Evolutionary conservation across 768 basidiomycete species (phyloP).

Genomic region (Amanita thiersii): DNA sequence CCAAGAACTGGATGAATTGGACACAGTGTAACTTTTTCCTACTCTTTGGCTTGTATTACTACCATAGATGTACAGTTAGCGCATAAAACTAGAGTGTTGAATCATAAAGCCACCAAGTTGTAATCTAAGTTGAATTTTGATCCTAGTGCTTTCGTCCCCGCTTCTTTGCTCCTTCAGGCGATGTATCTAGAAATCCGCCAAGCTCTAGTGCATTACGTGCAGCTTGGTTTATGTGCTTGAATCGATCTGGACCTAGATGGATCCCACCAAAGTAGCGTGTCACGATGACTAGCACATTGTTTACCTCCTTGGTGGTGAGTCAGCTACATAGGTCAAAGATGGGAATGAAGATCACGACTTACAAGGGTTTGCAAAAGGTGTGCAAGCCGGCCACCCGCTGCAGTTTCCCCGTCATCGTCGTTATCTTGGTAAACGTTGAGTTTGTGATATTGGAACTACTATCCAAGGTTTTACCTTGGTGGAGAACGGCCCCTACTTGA

Average conservation of each 20-base stretch:
- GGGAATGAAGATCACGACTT: constrained; percentile 14
- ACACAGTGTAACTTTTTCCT: too few relatives aligned
- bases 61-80: too few relatives aligned
- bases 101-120: too few relatives aligned
- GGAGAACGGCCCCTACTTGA: constrained; percentile 53
- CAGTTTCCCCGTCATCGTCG: constrained; percentile 91
- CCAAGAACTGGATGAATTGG: too few relatives aligned
- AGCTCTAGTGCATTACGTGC: constrained; percentile 85
- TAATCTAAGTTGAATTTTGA: not conserved
- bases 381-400: constrained; percentile 84
- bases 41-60: too few relatives aligned
- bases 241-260: constrained; percentile 82
- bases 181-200: constrained; percentile 74
- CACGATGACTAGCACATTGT: constrained; percentile 84
- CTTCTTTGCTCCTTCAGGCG: constrained; percentile 25
- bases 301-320: constrained; percentile 47
- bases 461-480: constrained; percentile 50
- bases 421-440: constrained; percentile 51
- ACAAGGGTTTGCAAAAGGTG: constrained; percentile 88
- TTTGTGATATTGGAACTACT: not conserved
- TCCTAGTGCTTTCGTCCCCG: constrained; percentile 15
- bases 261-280: constrained; percentile 93
- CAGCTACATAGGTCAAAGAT: constrained; percentile 2
- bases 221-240: constrained; percentile 93
- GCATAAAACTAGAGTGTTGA: too few relatives aligned